Base-by-base conservation (phyloP, 441 rosid genomes). In the Bocquillonia castaneifolia region DNA sequence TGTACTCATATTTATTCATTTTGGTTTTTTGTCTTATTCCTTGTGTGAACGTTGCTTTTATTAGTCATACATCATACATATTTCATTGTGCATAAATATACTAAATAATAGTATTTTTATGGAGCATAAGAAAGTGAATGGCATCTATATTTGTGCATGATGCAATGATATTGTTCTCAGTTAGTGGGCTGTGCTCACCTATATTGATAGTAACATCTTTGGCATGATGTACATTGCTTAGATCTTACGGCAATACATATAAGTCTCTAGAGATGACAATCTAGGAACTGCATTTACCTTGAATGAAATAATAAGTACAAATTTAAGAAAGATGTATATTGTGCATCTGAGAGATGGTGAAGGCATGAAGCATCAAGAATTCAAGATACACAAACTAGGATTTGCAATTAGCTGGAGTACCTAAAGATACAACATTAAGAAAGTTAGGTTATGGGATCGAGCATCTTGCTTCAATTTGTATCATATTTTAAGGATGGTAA, bases 121-220 rank as follows among this genome's bases (percentile, higher is more conserved):
- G 60, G 44, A 37, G 42, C 44, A 64, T 62, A 34, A 58, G 47
- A 61, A 28, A 50, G 48, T 10, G 29, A 18, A 68, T 47, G 15
- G 62, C 54, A 52, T 45, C 59, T 56, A 54, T 52, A 36, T 66
- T 62, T 40, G 59, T 53, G 20, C 14, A 32, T 36, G 60, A 63
- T 66, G 53, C 29, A 23, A 57, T 47, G 31, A 37, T 55, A 13
- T 5, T 14, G 14, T 59, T 9, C 12, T 26, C 40, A 23, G 31
- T 23, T 37, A 23, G 13, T n/a, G 25, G 37, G 20, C 13, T 20
- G 0, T 6, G 15, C 17, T 18, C 3, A 8, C 53, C 25, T 44
- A 14, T 13, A 7, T 44, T 1, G 18, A 44, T 14, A 8, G 42
- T 39, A 39, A 39, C 42, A 39, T 3, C 6, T 18, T 17, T 51